A percentile compares a stretch with the other conserved stretches of the same genome.
These are phyloP conservation scores for Rubroshorea leprosula DNA, from an alignment of 345 rosid genomes.

Conservation along the genomic window DNA sequence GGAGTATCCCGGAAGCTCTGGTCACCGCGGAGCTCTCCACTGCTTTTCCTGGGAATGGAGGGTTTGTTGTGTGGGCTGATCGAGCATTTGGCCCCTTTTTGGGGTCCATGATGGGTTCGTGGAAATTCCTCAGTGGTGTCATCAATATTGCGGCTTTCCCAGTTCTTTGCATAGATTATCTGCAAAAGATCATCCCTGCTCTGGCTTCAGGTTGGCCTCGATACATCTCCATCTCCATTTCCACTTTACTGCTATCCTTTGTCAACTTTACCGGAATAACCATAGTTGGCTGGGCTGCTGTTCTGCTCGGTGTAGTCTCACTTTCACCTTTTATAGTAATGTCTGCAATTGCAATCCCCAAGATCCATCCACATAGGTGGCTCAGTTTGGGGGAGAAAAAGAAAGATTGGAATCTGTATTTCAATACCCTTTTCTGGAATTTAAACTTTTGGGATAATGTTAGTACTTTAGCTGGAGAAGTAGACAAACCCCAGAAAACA, in stretches of 20 bases:
- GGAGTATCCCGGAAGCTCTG: constrained; percentile 87
- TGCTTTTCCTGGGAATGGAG: constrained; percentile 81
- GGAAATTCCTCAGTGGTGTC: constrained; percentile 77
- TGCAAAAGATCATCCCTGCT: constrained; percentile 42
- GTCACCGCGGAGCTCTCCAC: constrained; percentile 89
- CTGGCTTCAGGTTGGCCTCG: constrained; percentile 57
- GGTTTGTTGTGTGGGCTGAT: constrained; percentile 79
- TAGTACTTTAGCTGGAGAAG: constrained; percentile 86
- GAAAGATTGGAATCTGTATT: constrained; percentile 69
- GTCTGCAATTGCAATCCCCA: constrained; percentile 64
- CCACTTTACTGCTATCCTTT: constrained; percentile 45
- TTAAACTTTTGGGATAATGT: constrained; percentile 89
- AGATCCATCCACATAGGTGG: constrained; percentile 65
- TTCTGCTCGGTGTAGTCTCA: constrained; percentile 60
- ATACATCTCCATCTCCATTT: constrained; percentile 31
- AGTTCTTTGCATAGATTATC: constrained; percentile 54
- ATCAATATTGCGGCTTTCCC: constrained; percentile 79
- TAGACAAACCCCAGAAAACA: constrained; percentile 58
- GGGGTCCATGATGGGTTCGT: constrained; percentile 78
- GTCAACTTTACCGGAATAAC: constrained; percentile 64
- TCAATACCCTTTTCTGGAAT: constrained; percentile 94
- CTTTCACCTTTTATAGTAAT: constrained; percentile 66
- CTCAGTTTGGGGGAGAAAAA: constrained; percentile 55
- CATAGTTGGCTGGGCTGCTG: constrained; percentile 70
- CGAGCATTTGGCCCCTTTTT: constrained; percentile 66